These are phyloP conservation scores for Aureobasidium sp. DNA, from an alignment of 2,329 filamentous ascomycete species.

Conservation along the genomic window DNA sequence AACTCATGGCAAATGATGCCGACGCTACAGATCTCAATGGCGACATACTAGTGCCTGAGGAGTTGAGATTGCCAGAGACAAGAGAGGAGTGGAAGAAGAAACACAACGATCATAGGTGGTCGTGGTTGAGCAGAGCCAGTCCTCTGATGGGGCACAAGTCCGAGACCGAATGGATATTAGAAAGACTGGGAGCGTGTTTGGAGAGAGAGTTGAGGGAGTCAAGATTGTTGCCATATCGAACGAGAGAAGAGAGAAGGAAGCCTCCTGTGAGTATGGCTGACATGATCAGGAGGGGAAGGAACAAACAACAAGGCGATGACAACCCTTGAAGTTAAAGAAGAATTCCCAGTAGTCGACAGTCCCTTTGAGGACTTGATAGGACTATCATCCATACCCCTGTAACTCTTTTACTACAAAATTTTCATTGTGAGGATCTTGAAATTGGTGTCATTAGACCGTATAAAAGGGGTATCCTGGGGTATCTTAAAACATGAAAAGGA, in stretches of 20 bases:
- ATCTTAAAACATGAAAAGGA: neutral
- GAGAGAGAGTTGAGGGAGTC: slow-evolving; percentile 40
- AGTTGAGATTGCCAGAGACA: slow-evolving; percentile 18
- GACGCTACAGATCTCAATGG: slow-evolving; percentile 26
- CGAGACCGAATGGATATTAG: slow-evolving; percentile 68
- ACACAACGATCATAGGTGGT: slow-evolving; percentile 45
- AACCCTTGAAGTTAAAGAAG: neutral
- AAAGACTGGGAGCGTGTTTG: slow-evolving; percentile 54
- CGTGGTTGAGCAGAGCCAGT: slow-evolving; percentile 63
- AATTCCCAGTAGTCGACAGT: neutral
- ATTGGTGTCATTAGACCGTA: neutral
- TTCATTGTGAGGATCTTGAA: neutral
- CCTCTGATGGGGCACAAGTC: slow-evolving; percentile 62
- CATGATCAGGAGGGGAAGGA: slow-evolving; percentile 10
- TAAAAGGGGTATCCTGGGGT: neutral
- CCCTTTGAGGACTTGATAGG: neutral
- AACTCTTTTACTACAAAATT: neutral
- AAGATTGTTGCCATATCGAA: slow-evolving; percentile 20
- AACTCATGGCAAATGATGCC: slow-evolving; percentile 41
- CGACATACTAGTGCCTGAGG: slow-evolving; percentile 17
- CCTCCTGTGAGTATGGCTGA: slow-evolving; percentile 28
- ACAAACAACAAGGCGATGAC: neutral
- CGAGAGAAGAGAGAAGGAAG: slow-evolving; percentile 24
- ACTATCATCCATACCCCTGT: neutral
- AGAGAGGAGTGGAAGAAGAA: slow-evolving; percentile 19